Evolutionary conservation across 768 basidiomycete genomes (phyloP).

Genomic region (Mycena amicta): DNA sequence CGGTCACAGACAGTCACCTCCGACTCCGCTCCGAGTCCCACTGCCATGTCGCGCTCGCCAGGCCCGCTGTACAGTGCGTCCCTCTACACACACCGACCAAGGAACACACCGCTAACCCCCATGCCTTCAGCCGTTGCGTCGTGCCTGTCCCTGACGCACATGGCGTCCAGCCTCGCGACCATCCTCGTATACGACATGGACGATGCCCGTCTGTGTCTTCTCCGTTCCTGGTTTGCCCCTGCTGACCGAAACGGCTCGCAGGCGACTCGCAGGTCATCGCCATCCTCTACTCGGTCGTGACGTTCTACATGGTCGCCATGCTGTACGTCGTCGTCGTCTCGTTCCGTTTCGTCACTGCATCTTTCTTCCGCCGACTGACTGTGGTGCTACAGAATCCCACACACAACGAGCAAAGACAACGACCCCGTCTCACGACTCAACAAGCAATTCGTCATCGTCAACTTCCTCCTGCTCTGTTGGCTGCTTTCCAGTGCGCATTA

Average conservation of each 20-base stretch:
- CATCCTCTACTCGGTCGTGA: slow-evolving; percentile 9
- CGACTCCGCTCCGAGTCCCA: no score
- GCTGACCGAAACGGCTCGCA: background rate
- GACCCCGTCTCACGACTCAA: slow-evolving; percentile 17
- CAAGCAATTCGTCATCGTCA: slow-evolving; percentile 19
- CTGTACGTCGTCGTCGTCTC: slow-evolving; percentile 6
- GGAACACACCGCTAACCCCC: background rate
- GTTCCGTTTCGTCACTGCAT: no score
- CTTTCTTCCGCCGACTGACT: background rate
- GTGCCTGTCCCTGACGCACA: slow-evolving; percentile 7
- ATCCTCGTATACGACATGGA: slow-evolving; percentile 20
- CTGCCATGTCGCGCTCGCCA: slow-evolving; percentile 15
- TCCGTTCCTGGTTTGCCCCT: background rate
- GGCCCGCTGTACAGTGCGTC: slow-evolving; percentile 8
- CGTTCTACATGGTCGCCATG: slow-evolving; percentile 17
- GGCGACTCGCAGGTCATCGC: slow-evolving; percentile 21
- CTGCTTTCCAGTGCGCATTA: slow-evolving; percentile 14
- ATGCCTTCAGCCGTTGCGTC: background rate
- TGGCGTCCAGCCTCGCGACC: slow-evolving; percentile 12
- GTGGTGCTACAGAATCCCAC: slow-evolving; percentile 11
- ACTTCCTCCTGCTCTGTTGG: slow-evolving; percentile 20
- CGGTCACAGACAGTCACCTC: no score
- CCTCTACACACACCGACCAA: background rate
- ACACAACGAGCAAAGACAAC: slow-evolving; percentile 6
- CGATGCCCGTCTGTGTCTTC: slow-evolving; percentile 8